phyloP scores from a whole-genome alignment of 257 asterid genomes.

The Ballota nigra region DNA sequence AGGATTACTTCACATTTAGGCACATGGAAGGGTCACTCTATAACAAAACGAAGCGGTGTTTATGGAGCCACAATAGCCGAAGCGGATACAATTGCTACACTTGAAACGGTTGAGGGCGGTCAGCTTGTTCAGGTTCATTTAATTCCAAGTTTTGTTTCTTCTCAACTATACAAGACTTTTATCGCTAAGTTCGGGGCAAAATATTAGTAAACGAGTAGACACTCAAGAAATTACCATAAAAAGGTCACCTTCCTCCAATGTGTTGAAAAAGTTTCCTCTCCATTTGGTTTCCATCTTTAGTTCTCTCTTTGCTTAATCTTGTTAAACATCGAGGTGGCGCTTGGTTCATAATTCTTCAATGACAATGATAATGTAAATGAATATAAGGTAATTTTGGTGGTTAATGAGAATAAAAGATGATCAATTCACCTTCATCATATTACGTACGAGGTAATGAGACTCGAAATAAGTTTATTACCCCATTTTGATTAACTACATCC shows the following conservation, averaged over 20 bases:
- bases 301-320: background rate
- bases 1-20: conserved; percentile 71
- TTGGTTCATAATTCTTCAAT: too few relatives aligned
- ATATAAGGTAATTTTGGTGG: too few relatives aligned
- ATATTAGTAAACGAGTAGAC: background rate
- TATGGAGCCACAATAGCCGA: conserved; percentile 83
- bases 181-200: background rate
- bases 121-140: conserved; percentile 71
- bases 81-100: conserved; percentile 68
- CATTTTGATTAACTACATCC: too few relatives aligned
- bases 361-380: too few relatives aligned
- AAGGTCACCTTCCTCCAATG: background rate
- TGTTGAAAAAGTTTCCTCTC: background rate
- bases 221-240: background rate
- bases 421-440: too few relatives aligned
- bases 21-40: conserved; percentile 87
- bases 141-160: background rate
- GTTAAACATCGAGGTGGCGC: background rate
- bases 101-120: conserved; percentile 64
- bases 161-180: background rate
- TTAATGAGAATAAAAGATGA: too few relatives aligned
- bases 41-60: conserved; percentile 90
- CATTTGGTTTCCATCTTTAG: background rate
- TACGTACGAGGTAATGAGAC: too few relatives aligned
- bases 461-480: too few relatives aligned